A percentile compares a stretch with the other conserved stretches of the same genome.
Conservation (phyloP, 78 protist species). For the Ministeria vibrans region DNA sequence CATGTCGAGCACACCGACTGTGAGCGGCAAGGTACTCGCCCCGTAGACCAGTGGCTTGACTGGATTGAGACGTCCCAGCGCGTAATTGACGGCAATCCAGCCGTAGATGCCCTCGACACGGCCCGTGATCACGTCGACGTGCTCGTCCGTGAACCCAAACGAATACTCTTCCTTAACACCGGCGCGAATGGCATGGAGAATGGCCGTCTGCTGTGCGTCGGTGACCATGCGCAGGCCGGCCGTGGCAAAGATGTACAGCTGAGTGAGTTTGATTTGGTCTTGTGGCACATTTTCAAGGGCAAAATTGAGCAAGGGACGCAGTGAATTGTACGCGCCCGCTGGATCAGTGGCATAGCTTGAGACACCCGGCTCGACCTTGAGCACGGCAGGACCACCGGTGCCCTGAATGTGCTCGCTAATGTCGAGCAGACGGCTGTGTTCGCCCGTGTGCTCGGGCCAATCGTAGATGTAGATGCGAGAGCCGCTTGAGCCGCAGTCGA, state of each 20-base stretch:
- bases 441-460: not conserved
- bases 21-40: not conserved
- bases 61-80: not conserved
- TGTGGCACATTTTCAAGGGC: too few relatives aligned
- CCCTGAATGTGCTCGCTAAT: not conserved
- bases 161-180: too few relatives aligned
- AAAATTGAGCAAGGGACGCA: too few relatives aligned
- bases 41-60: not conserved
- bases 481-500: not conserved
- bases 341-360: not conserved
- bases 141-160: too few relatives aligned
- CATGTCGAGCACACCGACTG: not conserved
- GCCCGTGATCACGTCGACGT: too few relatives aligned
- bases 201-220: too few relatives aligned
- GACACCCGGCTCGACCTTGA: conserved; percentile 5
- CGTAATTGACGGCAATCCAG: conserved; percentile 4
- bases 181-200: too few relatives aligned
- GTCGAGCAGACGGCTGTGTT: not conserved
- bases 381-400: not conserved
- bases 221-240: too few relatives aligned
- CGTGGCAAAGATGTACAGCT: too few relatives aligned
- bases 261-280: too few relatives aligned
- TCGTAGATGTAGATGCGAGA: not conserved
- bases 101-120: not conserved
- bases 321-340: too few relatives aligned